Conservation (phyloP, 345 rosid genomes). For the Populus simonii region DNA sequence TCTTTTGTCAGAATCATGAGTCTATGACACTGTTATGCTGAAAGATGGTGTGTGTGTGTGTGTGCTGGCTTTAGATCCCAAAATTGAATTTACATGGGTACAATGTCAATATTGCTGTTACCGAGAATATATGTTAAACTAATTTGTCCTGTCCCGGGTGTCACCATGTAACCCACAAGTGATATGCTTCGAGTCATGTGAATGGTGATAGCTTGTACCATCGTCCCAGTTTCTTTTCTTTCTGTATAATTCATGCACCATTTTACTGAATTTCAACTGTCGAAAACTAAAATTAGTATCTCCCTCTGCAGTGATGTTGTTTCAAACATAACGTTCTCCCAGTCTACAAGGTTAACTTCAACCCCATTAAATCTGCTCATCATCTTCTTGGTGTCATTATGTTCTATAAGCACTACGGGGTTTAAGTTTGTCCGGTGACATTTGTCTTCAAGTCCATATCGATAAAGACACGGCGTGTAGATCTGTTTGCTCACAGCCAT, state of each 20-base stretch:
- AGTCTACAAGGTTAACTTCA: constrained; percentile 31
- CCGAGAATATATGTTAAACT: neutral
- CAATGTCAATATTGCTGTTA: neutral
- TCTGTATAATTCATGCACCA: neutral
- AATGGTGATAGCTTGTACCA: neutral
- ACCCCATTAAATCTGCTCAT: constrained; percentile 28
- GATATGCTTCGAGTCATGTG: neutral
- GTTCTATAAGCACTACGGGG: constrained; percentile 14
- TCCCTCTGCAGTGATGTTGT: constrained; percentile 35
- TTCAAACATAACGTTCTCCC: constrained; percentile 31
- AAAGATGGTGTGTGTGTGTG: too few relatives aligned
- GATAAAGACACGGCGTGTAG: neutral
- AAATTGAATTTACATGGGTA: neutral
- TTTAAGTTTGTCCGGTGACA: constrained; percentile 14
- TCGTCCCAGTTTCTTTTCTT: neutral
- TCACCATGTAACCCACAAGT: too few relatives aligned
- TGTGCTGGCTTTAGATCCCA: neutral
- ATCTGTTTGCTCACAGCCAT: neutral
- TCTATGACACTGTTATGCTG: neutral
- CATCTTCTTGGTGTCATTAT: constrained; percentile 29
- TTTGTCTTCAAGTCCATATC: neutral
- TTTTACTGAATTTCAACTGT: constrained; percentile 1
- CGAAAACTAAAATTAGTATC: constrained; percentile 25
- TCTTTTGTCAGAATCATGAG: neutral
- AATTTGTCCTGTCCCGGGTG: too few relatives aligned